A percentile compares a stretch with the other conserved stretches of the same genome.
phyloP scores from a whole-genome alignment of 805 yeast genomes.

The Starmerella powellii region DNA sequence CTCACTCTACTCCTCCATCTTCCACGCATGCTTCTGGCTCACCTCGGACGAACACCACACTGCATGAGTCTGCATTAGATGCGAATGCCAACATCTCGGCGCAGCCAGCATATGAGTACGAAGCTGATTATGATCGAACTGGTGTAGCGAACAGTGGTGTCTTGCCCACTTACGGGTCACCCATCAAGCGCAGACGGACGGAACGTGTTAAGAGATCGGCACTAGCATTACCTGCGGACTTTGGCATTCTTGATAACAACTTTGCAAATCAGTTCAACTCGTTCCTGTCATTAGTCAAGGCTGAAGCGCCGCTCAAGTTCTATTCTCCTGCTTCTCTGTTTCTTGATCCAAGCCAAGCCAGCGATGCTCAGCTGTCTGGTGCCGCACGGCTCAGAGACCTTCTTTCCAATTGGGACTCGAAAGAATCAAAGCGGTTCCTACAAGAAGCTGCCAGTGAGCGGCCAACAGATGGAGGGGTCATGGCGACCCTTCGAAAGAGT shows the following conservation, averaged over 20 bases:
- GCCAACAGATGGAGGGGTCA: conserved; percentile 13
- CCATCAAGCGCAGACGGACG: conserved; percentile 9
- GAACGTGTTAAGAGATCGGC: conserved; percentile 15
- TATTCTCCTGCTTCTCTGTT: conserved; percentile 12
- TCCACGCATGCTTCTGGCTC: too few relatives aligned
- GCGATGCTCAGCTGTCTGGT: conserved; percentile 1
- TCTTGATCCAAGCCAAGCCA: conserved; percentile 4
- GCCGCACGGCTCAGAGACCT: conserved; percentile 16
- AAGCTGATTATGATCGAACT: background rate
- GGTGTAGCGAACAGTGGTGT: too few relatives aligned
- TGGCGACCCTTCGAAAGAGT: conserved; percentile 9
- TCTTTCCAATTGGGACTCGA: conserved; percentile 11
- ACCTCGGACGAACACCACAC: too few relatives aligned
- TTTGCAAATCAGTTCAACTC: conserved; percentile 15
- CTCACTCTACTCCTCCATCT: too few relatives aligned
- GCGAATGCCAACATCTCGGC: too few relatives aligned
- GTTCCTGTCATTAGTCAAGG: conserved; percentile 6
- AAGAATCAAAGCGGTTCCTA: conserved; percentile 12
- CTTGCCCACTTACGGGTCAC: background rate
- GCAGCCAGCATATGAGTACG: too few relatives aligned
- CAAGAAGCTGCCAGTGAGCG: conserved; percentile 12
- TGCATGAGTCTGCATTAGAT: too few relatives aligned
- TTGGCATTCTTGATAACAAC: conserved; percentile 13
- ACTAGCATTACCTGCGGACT: conserved; percentile 19
- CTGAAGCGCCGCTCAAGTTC: background rate